phyloP scores from a whole-genome alignment of 1,139 yeast genomes.

The Yamadazyma friedrichii region DNA sequence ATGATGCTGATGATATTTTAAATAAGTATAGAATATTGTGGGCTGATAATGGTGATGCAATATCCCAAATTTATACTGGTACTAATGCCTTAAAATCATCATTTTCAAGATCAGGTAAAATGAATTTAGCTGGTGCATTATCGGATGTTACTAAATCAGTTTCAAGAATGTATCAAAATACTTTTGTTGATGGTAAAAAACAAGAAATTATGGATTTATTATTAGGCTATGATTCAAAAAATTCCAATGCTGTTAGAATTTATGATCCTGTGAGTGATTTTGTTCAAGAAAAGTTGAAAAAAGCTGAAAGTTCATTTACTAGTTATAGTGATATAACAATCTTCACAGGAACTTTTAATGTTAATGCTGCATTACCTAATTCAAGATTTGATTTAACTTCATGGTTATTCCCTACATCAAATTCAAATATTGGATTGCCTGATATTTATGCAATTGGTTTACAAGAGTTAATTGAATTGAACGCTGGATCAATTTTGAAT shows the following conservation, averaged over 20 bases:
- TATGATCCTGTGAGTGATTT: conserved; percentile 88
- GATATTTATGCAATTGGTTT: conserved; percentile 85
- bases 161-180: conserved; percentile 91
- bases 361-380: conserved; percentile 67
- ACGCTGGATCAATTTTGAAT: conserved; percentile 77
- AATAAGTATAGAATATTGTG: conserved; percentile 76
- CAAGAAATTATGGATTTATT: conserved; percentile 85
- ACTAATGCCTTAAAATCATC: conserved; percentile 95
- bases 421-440: conserved; percentile 44
- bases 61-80: conserved; percentile 95
- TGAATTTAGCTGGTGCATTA: conserved; percentile 94
- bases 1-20: conserved; percentile 47
- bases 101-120: conserved; percentile 89
- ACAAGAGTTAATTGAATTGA: conserved; percentile 89
- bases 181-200: conserved; percentile 88
- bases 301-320: conserved; percentile 57
- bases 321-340: conserved; percentile 57
- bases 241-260: conserved; percentile 66
- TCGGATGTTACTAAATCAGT: conserved; percentile 97
- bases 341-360: conserved; percentile 84
- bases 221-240: conserved; percentile 72
- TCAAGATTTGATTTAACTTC: conserved; percentile 55
- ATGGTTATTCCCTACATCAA: conserved; percentile 81
- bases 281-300: conserved; percentile 60
- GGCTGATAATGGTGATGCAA: conserved; percentile 99